phyloP scores from a whole-genome alignment of 345 rosid genomes.

The Theobroma cacao region DNA sequence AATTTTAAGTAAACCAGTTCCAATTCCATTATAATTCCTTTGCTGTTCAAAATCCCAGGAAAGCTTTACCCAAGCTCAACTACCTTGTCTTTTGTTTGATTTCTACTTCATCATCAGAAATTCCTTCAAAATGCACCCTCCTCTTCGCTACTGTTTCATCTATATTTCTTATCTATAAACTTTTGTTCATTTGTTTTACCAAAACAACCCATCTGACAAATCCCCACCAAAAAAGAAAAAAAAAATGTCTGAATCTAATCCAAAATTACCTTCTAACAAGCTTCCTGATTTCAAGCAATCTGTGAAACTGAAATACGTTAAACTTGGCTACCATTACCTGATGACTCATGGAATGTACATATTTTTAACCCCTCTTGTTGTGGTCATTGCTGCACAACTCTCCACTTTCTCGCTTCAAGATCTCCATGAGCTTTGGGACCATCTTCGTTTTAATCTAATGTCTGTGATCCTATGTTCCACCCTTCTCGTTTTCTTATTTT shows the following conservation, averaged over 20 bases:
- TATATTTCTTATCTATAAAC: background rate
- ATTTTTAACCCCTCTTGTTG: conserved; percentile 35
- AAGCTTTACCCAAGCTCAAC: background rate
- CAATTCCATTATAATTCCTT: background rate
- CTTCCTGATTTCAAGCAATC: conserved; percentile 45
- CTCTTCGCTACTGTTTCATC: background rate
- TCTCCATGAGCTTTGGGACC: conserved; percentile 38
- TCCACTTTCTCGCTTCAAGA: conserved; percentile 31
- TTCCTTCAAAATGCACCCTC: background rate
- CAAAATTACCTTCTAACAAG: background rate
- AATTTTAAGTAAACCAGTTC: background rate
- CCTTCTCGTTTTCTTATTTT: conserved; percentile 33
- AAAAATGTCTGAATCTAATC: background rate
- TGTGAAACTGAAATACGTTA: conserved; percentile 50
- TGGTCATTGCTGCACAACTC: conserved; percentile 26
- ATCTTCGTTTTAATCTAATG: conserved; percentile 42
- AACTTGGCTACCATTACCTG: conserved; percentile 47
- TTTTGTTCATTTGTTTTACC: background rate
- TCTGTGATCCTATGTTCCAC: conserved; percentile 34
- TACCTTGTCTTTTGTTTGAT: background rate
- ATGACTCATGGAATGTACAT: conserved; percentile 35
- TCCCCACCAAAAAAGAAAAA: background rate
- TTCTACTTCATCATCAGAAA: background rate
- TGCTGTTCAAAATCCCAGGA: background rate
- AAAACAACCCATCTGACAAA: background rate